These are phyloP conservation scores for Fusarium sp. DNA, from an alignment of 2,329 filamentous ascomycete species.

Conservation along the genomic window DNA sequence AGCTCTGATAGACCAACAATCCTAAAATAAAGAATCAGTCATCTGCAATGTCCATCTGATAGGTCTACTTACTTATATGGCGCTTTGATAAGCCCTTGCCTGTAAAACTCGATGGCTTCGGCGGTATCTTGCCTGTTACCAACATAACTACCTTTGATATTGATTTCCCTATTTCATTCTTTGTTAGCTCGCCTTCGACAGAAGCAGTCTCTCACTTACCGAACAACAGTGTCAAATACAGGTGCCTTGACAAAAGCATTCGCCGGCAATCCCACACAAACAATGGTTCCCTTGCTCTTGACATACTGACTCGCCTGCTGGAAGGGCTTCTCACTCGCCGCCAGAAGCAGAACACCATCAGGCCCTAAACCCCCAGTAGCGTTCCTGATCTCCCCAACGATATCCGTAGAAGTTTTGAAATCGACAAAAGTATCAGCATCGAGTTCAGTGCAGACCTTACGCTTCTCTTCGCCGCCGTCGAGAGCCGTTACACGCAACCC, in stretches of 20 bases:
- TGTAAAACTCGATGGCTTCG: conserved; percentile 89
- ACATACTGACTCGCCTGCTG: conserved; percentile 90
- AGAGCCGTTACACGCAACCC: conserved; percentile 81
- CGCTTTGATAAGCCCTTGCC: conserved; percentile 81
- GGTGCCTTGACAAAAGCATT: conserved; percentile 82
- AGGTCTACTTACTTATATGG: conserved; percentile 71
- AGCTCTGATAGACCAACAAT: conserved; percentile 80
- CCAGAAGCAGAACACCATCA: conserved; percentile 85
- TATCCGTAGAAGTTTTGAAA: conserved; percentile 77
- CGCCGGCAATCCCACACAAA: conserved; percentile 89
- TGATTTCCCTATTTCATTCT: conserved; percentile 73
- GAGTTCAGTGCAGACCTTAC: conserved; percentile 73
- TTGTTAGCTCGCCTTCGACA: neutral
- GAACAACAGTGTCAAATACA: conserved; percentile 85
- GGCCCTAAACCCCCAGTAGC: conserved; percentile 81
- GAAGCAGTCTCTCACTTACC: conserved; percentile 10
- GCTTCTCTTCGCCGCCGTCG: conserved; percentile 86
- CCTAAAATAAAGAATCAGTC: conserved; percentile 45
- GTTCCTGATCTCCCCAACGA: conserved; percentile 80
- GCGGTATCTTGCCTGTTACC: conserved; percentile 86
- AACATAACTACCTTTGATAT: conserved; percentile 89
- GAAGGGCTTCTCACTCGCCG: conserved; percentile 88
- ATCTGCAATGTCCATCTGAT: rapidly evolving
- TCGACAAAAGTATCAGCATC: conserved; percentile 81
- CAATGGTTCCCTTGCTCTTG: conserved; percentile 79